Percentiles rank a stretch among this genome's conserved stretches.
Conservation (phyloP, 371 early-diverging fungal species). For the Zychaea mexicana region DNA sequence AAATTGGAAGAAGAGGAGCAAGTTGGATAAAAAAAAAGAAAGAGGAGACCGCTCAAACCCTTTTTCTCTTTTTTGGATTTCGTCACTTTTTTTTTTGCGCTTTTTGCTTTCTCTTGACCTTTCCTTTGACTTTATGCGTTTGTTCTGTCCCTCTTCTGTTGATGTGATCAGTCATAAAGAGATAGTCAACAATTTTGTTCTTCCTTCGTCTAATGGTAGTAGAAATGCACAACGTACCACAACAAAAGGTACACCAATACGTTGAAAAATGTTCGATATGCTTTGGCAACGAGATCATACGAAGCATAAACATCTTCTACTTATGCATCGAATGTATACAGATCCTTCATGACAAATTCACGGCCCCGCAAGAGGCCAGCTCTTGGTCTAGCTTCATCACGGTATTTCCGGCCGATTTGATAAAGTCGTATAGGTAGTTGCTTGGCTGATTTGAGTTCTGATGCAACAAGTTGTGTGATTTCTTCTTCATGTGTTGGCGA, state of each 20-base stretch:
- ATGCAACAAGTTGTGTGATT: conserved; percentile 74
- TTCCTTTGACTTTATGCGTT: too few species aligned
- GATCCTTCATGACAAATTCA: conserved; percentile 94
- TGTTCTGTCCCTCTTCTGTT: too few species aligned
- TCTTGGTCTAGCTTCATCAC: conserved; percentile 85
- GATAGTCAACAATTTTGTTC: too few species aligned
- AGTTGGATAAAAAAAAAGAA: too few species aligned
- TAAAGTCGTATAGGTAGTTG: conserved; percentile 87
- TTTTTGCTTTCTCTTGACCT: too few species aligned
- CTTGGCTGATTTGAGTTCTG: conserved; percentile 65
- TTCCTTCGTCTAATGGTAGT: too few species aligned
- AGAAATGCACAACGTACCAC: too few species aligned
- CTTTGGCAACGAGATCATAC: conserved; percentile 72
- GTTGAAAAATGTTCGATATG: conserved; percentile 76
- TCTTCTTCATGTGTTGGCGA: conserved; percentile 95
- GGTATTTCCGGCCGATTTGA: conserved; percentile 85
- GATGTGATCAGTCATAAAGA: background rate
- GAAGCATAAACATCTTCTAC: conserved; percentile 66
- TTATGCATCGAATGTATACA: conserved; percentile 85
- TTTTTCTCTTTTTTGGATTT: too few species aligned
- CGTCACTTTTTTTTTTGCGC: too few species aligned
- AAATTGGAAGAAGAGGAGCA: too few species aligned
- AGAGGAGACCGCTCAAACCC: too few species aligned
- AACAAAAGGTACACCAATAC: conserved; percentile 77
- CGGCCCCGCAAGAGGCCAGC: conserved; percentile 82